Percentiles rank a stretch among this genome's conserved stretches.
These are phyloP conservation scores for Panicum miliaceum DNA, from an alignment of 176 grass and related monocot species.

Conservation along the genomic window DNA sequence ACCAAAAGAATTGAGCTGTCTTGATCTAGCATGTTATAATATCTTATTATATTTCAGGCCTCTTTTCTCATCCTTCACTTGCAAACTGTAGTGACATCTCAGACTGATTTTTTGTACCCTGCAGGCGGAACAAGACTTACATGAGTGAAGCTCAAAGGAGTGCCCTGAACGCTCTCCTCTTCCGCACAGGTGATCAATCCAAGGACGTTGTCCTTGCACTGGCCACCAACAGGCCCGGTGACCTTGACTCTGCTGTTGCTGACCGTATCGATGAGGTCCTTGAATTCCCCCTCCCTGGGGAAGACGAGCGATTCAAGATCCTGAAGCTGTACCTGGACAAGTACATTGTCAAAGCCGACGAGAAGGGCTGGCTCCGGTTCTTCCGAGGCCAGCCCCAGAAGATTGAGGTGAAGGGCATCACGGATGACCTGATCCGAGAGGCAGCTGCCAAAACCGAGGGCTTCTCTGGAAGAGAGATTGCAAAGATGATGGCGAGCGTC, in stretches of 20 bases:
- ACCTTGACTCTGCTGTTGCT: slow-evolving; percentile 86
- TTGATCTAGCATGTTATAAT: not conserved
- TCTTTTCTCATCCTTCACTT: not conserved
- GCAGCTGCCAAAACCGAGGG: slow-evolving; percentile 85
- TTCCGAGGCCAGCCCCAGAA: slow-evolving; percentile 69
- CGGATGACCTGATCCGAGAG: slow-evolving; percentile 78
- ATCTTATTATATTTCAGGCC: not conserved
- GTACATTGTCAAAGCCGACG: slow-evolving; percentile 75
- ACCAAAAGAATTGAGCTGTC: not conserved
- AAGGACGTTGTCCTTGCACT: slow-evolving; percentile 96
- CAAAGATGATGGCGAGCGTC: slow-evolving; percentile 84
- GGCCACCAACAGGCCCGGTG: slow-evolving; percentile 93
- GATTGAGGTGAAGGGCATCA: slow-evolving; percentile 83
- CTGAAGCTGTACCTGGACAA: slow-evolving; percentile 92
- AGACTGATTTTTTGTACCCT: slow-evolving; percentile 36
- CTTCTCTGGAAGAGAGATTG: slow-evolving; percentile 97
- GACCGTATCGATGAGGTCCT: slow-evolving; percentile 97
- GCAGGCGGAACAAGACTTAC: slow-evolving; percentile 93
- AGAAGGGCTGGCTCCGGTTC: slow-evolving; percentile 62
- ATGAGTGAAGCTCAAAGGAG: slow-evolving; percentile 99
- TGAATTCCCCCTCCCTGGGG: slow-evolving; percentile 90
- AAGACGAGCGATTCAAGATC: slow-evolving; percentile 87
- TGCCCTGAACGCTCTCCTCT: slow-evolving; percentile 96
- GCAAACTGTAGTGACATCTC: not conserved
- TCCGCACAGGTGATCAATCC: slow-evolving; percentile 92